Conservation (phyloP, 805 yeast species). For the Candida corydali region DNA sequence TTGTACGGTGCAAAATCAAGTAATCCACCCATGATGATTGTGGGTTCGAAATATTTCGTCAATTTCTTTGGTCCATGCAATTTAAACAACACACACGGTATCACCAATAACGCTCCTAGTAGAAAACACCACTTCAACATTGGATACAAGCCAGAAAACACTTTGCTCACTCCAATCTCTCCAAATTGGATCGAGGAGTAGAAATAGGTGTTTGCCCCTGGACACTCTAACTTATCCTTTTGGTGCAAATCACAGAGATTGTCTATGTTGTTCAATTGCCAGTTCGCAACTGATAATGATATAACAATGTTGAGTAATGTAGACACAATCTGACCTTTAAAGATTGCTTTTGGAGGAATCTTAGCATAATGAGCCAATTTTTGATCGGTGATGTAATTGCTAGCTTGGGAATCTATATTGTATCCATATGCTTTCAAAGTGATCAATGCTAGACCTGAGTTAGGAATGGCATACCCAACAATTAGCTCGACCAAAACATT, state of each 20-base stretch:
- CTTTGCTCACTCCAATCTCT: constrained; percentile 55
- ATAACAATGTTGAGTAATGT: constrained; percentile 31
- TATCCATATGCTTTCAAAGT: constrained; percentile 43
- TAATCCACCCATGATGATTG: constrained; percentile 49
- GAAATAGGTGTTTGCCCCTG: constrained; percentile 47
- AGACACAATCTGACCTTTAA: constrained; percentile 42
- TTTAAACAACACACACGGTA: constrained; percentile 36
- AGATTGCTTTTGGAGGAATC: constrained; percentile 58
- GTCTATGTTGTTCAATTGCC: constrained; percentile 33
- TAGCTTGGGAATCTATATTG: constrained; percentile 62
- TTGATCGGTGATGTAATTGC: constrained; percentile 46
- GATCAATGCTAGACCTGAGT: constrained; percentile 55
- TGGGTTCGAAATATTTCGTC: constrained; percentile 48
- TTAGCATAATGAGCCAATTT: constrained; percentile 54
- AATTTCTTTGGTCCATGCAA: constrained; percentile 27
- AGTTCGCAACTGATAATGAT: constrained; percentile 33
- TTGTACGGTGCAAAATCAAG: constrained; percentile 49
- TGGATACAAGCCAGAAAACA: constrained; percentile 53
- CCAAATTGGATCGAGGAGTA: constrained; percentile 53
- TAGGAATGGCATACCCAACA: constrained; percentile 63
- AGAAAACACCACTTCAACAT: constrained; percentile 56
- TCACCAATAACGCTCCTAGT: constrained; percentile 42
- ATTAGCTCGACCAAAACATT: constrained; percentile 62
- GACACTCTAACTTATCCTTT: constrained; percentile 33
- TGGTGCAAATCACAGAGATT: constrained; percentile 35